Evolutionary conservation across 2,329 filamentous ascomycete genomes (phyloP).

Genomic region (Alternaria hordeiaustralica): DNA sequence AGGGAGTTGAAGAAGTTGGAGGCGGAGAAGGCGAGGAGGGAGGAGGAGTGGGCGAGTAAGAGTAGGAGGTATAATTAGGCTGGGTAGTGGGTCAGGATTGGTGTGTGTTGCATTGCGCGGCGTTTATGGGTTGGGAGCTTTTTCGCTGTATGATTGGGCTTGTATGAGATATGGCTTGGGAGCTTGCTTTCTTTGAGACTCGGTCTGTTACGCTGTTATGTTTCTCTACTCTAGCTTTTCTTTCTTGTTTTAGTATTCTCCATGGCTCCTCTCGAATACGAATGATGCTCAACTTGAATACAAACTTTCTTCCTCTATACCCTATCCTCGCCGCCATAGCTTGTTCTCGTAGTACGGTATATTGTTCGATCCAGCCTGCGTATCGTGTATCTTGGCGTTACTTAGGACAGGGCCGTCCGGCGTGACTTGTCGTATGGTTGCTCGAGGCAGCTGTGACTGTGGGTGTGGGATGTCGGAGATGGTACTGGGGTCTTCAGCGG

Average conservation of each 20-base stretch:
- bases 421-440: accelerated
- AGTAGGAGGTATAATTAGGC: conserved; percentile 37
- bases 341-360: not conserved
- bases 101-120: conserved; percentile 1
- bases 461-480: not conserved
- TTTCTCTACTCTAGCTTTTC: not conserved
- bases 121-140: not conserved
- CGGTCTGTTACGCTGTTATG: not conserved
- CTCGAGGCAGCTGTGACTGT: not conserved
- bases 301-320: too few species aligned
- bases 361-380: not conserved
- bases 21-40: conserved; percentile 36
- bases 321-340: not conserved
- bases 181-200: too few species aligned
- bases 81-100: not conserved
- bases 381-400: not conserved
- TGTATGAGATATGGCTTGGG: not conserved
- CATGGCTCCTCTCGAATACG: too few species aligned
- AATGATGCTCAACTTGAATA: too few species aligned
- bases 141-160: not conserved
- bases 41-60: conserved; percentile 31
- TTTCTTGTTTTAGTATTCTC: not conserved
- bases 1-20: conserved; percentile 53
- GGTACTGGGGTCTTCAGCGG: not conserved
- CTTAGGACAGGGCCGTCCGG: not conserved